Conservation (phyloP, 1,284 basidiomycete genomes). For the Thelephora terrestris region DNA sequence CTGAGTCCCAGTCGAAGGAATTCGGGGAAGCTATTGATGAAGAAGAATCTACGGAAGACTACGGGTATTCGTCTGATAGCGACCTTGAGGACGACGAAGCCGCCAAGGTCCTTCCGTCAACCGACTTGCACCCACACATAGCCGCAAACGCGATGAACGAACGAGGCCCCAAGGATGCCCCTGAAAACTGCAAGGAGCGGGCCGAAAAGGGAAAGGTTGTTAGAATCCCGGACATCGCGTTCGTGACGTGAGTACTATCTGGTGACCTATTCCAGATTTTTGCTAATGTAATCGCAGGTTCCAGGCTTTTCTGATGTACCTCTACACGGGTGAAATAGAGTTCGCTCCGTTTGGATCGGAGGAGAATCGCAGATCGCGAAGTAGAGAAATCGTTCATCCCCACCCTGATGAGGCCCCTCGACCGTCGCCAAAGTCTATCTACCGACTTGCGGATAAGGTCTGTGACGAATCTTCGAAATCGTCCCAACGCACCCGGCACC, state of each 20-base stretch:
- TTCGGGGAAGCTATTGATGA: neutral
- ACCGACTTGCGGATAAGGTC: neutral
- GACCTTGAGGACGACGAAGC: neutral
- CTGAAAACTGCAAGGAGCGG: neutral
- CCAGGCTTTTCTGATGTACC: no score
- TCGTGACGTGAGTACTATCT: no score
- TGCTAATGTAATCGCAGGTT: neutral
- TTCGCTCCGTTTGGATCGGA: neutral
- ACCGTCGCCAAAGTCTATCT: neutral
- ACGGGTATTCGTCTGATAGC: neutral
- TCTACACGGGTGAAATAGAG: neutral
- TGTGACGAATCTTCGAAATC: neutral
- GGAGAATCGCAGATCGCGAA: neutral
- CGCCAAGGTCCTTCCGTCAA: neutral
- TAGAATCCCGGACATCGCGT: neutral
- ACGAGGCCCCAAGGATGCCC: neutral
- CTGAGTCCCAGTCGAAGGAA: neutral
- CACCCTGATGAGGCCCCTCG: neutral
- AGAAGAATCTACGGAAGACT: neutral
- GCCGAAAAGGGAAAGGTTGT: neutral
- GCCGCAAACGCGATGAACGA: neutral
- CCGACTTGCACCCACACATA: no score
- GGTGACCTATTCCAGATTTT: neutral
- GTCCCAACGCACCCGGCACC: neutral
- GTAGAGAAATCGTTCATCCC: neutral